phyloP scores from a whole-genome alignment of 2,329 filamentous ascomycete genomes.

The Cercospora sp. region DNA sequence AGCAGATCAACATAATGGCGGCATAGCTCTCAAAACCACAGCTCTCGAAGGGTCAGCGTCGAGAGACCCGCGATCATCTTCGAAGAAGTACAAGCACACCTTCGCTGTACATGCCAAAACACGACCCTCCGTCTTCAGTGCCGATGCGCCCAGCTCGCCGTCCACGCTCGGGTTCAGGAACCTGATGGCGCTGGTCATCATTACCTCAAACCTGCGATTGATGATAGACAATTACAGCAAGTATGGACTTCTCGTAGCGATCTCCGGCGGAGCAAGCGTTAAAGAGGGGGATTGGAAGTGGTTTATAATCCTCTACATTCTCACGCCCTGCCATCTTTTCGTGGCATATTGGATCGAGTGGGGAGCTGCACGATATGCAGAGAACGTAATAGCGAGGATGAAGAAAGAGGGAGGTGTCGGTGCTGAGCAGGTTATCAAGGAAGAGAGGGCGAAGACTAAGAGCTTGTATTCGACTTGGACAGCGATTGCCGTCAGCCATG shows the following conservation, averaged over 20 bases:
- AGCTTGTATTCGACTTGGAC: conserved; percentile 66
- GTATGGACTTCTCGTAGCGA: conserved; percentile 92
- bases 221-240: conserved; percentile 98
- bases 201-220: conserved; percentile 88
- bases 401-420: conserved; percentile 41
- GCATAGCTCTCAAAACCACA: not conserved
- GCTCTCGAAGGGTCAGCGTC: not conserved
- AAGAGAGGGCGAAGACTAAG: conserved; percentile 45
- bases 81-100: conserved; percentile 83
- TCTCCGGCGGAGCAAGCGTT: conserved; percentile 60
- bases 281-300: conserved; percentile 31
- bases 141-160: conserved; percentile 71
- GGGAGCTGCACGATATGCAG: conserved; percentile 76
- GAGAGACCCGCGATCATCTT: conserved; percentile 13
- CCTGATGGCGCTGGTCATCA: conserved; percentile 88
- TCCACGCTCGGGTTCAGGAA: conserved; percentile 95
- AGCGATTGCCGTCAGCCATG: conserved; percentile 67
- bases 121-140: conserved; percentile 78
- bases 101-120: conserved; percentile 76
- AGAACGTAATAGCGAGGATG: conserved; percentile 61
- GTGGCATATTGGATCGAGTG: conserved; percentile 88
- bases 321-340: conserved; percentile 88
- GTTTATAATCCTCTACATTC: conserved; percentile 67
- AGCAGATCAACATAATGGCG: not conserved
- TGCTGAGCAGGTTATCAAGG: conserved; percentile 53